A percentile compares a stretch with the other conserved stretches of the same genome.
Conservation (phyloP, 495 filamentous ascomycete genomes). For the Neurospora pannonica region DNA sequence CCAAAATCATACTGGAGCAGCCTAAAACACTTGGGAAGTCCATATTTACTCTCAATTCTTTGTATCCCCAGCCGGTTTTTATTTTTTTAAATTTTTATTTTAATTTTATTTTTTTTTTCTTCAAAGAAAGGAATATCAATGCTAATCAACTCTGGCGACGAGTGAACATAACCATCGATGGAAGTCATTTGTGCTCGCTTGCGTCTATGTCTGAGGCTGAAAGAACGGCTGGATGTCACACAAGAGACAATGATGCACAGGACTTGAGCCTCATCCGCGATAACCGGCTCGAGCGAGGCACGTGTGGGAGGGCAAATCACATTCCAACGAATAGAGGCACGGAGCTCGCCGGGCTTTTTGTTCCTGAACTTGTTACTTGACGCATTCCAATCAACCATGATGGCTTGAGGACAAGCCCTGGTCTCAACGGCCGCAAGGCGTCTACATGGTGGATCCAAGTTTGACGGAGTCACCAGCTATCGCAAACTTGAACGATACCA, state of each 20-base stretch:
- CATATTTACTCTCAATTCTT: no score
- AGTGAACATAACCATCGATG: background rate
- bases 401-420: background rate
- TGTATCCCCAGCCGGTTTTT: no score
- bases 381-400: background rate
- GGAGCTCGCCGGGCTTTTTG: background rate
- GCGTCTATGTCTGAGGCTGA: background rate
- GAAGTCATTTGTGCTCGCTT: background rate
- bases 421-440: background rate
- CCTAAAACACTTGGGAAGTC: background rate
- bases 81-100: no score
- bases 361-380: background rate
- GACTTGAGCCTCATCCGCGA: background rate
- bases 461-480: background rate
- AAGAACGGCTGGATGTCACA: background rate
- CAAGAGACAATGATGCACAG: background rate
- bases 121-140: no score
- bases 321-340: background rate
- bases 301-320: background rate
- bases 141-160: background rate
- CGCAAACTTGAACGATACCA: background rate
- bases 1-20: no score
- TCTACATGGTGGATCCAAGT: background rate
- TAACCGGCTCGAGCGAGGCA: background rate
- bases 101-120: no score